Percentiles rank a stretch among this genome's conserved stretches.
phyloP scores from a whole-genome alignment of 805 yeast species.

The Barnettozyma populi region DNA sequence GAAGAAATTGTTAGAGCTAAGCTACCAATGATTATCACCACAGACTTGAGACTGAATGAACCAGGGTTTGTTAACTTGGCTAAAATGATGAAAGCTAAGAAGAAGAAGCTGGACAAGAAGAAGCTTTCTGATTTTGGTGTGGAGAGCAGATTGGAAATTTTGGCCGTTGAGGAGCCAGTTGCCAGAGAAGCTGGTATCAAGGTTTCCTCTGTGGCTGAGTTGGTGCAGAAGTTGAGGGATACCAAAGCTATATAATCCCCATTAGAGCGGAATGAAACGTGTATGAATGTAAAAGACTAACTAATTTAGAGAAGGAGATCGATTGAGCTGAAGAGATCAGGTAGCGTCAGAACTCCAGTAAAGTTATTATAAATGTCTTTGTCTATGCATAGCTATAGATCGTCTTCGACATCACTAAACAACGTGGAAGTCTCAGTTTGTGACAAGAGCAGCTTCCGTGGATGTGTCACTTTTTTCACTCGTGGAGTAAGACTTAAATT shows the following conservation, averaged over 20 bases:
- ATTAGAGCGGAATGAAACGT: not conserved
- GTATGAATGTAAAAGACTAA: not conserved
- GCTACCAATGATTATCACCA: slow-evolving; percentile 82
- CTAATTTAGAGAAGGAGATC: not conserved
- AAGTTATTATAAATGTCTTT: not conserved
- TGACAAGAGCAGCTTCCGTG: not conserved
- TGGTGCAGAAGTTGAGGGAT: slow-evolving; percentile 72
- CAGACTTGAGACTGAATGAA: slow-evolving; percentile 89
- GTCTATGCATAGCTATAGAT: not conserved
- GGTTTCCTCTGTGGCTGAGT: slow-evolving; percentile 77
- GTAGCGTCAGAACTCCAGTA: not conserved
- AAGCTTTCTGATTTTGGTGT: slow-evolving; percentile 64
- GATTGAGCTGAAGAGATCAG: not conserved
- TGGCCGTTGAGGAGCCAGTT: slow-evolving; percentile 82
- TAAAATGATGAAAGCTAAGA: slow-evolving; percentile 97
- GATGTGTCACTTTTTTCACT: not conserved
- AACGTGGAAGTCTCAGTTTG: not conserved
- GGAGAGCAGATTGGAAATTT: slow-evolving; percentile 56
- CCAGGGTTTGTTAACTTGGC: slow-evolving; percentile 96
- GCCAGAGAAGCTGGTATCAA: slow-evolving; percentile 75
- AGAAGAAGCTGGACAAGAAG: slow-evolving; percentile 78
- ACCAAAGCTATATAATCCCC: slow-evolving; percentile 23
- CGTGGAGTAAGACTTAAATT: not conserved
- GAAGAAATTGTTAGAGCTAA: slow-evolving; percentile 72
- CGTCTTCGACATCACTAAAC: not conserved